Evolutionary conservation across 2,329 filamentous ascomycete genomes (phyloP).

Genomic region (Penicillium sp.): DNA sequence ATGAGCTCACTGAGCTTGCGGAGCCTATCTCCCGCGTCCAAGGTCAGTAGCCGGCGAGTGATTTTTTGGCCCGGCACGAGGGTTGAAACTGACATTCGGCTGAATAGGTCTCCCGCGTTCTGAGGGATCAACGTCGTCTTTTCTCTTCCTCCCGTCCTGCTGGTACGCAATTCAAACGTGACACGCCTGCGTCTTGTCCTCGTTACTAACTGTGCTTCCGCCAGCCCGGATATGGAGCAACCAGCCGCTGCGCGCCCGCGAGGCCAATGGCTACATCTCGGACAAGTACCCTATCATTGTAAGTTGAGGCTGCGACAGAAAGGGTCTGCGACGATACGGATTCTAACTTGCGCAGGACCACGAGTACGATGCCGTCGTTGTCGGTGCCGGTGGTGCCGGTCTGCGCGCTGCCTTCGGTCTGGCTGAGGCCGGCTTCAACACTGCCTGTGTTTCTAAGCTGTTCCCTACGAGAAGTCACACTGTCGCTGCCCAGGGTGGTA

Average conservation of each 20-base stretch:
- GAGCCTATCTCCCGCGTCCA: conserved; percentile 46
- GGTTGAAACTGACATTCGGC: conserved; percentile 22
- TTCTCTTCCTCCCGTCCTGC: conserved; percentile 84
- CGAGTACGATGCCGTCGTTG: conserved; percentile 96
- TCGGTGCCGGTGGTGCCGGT: conserved; percentile 58
- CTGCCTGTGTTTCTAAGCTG: conserved; percentile 59
- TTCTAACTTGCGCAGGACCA: conserved; percentile 61
- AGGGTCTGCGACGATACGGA: not conserved
- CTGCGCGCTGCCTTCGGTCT: conserved; percentile 59
- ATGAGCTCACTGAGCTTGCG: conserved; percentile 49
- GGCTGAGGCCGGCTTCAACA: conserved; percentile 59
- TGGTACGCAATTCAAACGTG: conserved; percentile 50
- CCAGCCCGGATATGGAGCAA: conserved; percentile 79
- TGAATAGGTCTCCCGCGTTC: conserved; percentile 57
- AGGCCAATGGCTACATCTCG: conserved; percentile 79
- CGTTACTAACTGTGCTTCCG: conserved; percentile 24
- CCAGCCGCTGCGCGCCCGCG: conserved; percentile 81
- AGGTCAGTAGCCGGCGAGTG: conserved; percentile 35
- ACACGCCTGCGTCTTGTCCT: conserved; percentile 16
- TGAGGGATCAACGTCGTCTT: conserved; percentile 62
- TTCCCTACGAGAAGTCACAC: conserved; percentile 61
- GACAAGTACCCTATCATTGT: conserved; percentile 92
- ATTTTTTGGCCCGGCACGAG: conserved; percentile 21
- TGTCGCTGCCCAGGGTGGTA: conserved; percentile 62
- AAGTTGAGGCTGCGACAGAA: conserved; percentile 40